Base-by-base conservation (phyloP, 2,329 filamentous ascomycete species). In the Neoarthrinium moseri region DNA sequence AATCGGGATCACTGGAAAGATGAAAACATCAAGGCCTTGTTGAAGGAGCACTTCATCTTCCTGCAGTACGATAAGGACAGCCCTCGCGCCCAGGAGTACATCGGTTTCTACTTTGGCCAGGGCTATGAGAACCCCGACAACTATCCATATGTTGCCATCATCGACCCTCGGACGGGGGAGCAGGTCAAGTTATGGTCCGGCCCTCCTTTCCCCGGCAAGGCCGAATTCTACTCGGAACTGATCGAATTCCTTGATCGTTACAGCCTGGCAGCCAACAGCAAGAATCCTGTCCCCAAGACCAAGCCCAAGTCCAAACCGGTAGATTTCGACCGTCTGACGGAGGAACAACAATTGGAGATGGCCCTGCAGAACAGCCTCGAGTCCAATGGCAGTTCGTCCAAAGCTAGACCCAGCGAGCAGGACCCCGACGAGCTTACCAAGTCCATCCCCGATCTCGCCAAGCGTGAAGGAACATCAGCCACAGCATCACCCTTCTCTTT, bases 1-100 rank as follows among this genome's bases (percentile, higher is more conserved):
- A 99, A 99, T 63, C 81, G 94, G 35, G 94, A 99, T 63, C 83
- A 97, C 44, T 99, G 94, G 94, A 96, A 96, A 69, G 87, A 96
- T 56, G 67, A 80, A 15, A 78, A 84, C 2, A 83, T 99, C 47
- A 82, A 80, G 57, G 83, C 88, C n/a, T 81, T 95, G 1, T 77
- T 99, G 23, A 81, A 81, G 57, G 92, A 96, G 62, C 91, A 95
- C 69, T 99, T 99, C 64, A 80, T 99, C 55, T 99, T 99, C 67
- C 72, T 99, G 57, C 94, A 99, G 62, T 97, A 94, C 70, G 83
- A 86, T 56, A 96, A 95, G 67, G 84, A 90, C 53, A 91, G 95
- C 56, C 80, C 83, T 1, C 80, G 84, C 29, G 89, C 89, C 1
- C 75, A 82, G 53, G 84, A 90, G 54, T 99, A 95, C 66, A 75